phyloP scores from a whole-genome alignment of 2,329 filamentous ascomycete genomes.

The Dactylellina haptotyla region DNA sequence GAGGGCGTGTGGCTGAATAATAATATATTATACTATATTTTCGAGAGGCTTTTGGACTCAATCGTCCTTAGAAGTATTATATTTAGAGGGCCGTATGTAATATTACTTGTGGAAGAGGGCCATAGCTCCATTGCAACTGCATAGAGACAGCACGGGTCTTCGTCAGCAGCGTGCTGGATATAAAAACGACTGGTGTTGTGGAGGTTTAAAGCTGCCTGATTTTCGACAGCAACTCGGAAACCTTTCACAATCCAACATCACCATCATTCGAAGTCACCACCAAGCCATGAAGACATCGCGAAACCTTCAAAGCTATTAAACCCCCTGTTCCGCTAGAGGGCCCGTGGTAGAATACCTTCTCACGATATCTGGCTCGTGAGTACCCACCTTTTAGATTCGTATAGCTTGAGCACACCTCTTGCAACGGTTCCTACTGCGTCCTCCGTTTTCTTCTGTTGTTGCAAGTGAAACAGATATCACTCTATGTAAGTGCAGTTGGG shows the following conservation, averaged over 20 bases:
- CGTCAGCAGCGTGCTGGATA: neutral
- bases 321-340: too few relatives aligned
- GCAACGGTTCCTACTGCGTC: neutral
- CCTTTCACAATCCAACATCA: constrained; percentile 40
- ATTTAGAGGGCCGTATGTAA: neutral
- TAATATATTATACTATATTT: too few relatives aligned
- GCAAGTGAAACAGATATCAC: too few relatives aligned
- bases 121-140: too few relatives aligned
- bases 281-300: neutral
- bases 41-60: too few relatives aligned
- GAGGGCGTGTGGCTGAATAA: too few relatives aligned
- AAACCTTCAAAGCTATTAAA: too few relatives aligned
- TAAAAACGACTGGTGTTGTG: neutral
- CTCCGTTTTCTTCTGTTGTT: too few relatives aligned
- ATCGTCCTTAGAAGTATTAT: neutral
- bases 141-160: neutral
- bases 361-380: neutral
- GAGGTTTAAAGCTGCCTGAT: neutral
- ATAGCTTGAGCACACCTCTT: neutral
- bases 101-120: too few relatives aligned
- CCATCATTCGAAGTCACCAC: neutral
- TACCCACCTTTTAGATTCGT: neutral
- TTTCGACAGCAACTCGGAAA: constrained; percentile 22
- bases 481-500: too few relatives aligned
- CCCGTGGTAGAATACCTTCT: too few relatives aligned